Base-by-base conservation (phyloP, 2,329 filamentous ascomycete species). In the Talaromyces pinophilus region DNA sequence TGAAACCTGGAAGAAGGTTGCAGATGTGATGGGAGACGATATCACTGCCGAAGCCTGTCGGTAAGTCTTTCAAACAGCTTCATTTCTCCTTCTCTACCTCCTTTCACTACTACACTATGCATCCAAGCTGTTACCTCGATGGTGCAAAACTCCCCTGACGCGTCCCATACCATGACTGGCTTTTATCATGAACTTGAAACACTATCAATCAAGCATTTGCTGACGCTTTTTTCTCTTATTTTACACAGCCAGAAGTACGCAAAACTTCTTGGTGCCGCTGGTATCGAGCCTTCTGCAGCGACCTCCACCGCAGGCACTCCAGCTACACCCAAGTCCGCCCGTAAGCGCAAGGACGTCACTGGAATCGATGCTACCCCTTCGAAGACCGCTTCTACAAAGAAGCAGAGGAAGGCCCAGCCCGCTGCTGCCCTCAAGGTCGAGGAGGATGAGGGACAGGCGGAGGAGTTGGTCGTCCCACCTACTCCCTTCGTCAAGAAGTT, bases 41-140 rank as follows among this genome's bases (percentile, higher is more conserved):
- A 30, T 63, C 19, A 19, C 65, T n/a, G 25, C 28, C 4, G 54
- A 59, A 8, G 48, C 65, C 0, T 67, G 65, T 11, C 54, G 55
- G 61, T 67, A 63, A 46, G 60, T 52, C 17, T 61, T 11, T 19
- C 17, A 8, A 35, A 4, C 15, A 50, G 10, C 17, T 35, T 33
- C 8, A 5, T 11, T 52, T 52, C 48, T 28, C 15, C 25, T 30
- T 17, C 6, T 30, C 22, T 10, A 8, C 2, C 1, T 17, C 52
- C 13, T 22, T 63, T 19, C 28, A 15, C n/a, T 44, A 17, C 8
- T 15, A 44, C 3, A 1, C 5, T 59, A 13, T 57, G 11, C 5
- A 22, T 19, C 30, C 7, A 11, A 33, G 15, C 15, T 30, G 25
- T 3, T 6, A 15, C 5, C 10, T 33, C 7, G 17, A 38, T 57